A percentile compares a stretch with the other conserved stretches of the same genome.
Conservation (phyloP, 495 filamentous ascomycete species). For the Monascus purpureus region DNA sequence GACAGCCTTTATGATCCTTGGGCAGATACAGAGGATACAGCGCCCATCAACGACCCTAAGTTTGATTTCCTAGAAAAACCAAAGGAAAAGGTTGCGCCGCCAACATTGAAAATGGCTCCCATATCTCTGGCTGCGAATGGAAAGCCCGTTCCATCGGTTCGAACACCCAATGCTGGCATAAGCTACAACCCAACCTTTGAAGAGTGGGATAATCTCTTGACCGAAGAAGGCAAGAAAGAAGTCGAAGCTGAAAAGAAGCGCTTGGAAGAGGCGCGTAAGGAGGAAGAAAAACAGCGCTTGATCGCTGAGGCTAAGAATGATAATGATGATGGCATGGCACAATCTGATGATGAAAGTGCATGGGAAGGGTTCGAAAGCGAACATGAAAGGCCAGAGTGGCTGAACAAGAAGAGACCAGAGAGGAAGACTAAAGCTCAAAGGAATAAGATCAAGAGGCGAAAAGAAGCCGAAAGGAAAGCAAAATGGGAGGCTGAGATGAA, state of each 20-base stretch:
- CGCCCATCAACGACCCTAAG: conserved; percentile 31
- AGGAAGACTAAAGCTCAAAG: conserved; percentile 76
- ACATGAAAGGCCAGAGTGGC: conserved; percentile 43
- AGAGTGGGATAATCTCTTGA: conserved; percentile 66
- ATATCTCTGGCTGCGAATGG: conserved; percentile 68
- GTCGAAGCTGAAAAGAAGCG: conserved; percentile 70
- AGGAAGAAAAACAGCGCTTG: conserved; percentile 35
- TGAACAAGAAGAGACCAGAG: conserved; percentile 57
- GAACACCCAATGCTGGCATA: conserved; percentile 60
- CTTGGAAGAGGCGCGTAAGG: conserved; percentile 49
- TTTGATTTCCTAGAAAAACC: conserved; percentile 49
- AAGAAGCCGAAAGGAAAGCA: conserved; percentile 63
- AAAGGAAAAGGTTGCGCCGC: conserved; percentile 55
- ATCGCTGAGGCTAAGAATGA: conserved; percentile 50
- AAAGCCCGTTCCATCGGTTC: conserved; percentile 62
- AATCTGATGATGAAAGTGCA: conserved; percentile 71
- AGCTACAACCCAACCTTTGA: conserved; percentile 85
- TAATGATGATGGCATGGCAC: conserved; percentile 51
- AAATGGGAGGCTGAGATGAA: conserved; percentile 60
- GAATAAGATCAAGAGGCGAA: conserved; percentile 75
- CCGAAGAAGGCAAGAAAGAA: conserved; percentile 59
- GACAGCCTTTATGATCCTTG: conserved; percentile 62
- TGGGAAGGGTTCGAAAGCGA: conserved; percentile 79
- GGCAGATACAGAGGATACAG: conserved; percentile 37
- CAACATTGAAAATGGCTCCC: conserved; percentile 60